Evolutionary conservation across 805 yeast species (phyloP), one percentile per base, ranked within the genome.

Genomic region (Ogataea pilisensis): DNA sequence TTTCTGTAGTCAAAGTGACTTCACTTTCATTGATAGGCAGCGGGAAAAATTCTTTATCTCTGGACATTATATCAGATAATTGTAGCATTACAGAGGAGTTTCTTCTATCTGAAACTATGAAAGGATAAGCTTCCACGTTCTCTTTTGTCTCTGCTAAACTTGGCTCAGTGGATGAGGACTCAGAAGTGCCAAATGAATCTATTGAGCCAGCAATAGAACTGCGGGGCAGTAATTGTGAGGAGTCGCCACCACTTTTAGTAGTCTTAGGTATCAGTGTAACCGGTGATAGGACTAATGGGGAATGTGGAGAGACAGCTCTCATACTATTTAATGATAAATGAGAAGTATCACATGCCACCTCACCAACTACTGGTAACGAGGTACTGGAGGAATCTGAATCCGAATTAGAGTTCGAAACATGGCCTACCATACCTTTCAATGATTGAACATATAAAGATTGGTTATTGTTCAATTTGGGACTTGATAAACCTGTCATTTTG

Each of bases 181-280:
- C 41, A 4, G 65, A 63, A 19, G 67, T 52, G 31, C 64, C 52
- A 44, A 62, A 57, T 2, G 58, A 53, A 11, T 61, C 58, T 8
- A 48, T 32, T 2, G 61, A 54, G 1, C 36, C 46, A 6, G 58
- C 42, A 0, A 53, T 33, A 3, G 58, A 49, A 8, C 44, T 40
- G 18, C 49, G 43, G 24, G 41, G 52, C 3, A 36, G 13, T 9
- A 30, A 34, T 25, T 22, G 43, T 17, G 30, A 16, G 4, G 34
- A 31, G 17, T 27, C 24, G n/a, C n/a, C n/a, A n/a, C n/a, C n/a
- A n/a, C n/a, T n/a, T n/a, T n/a, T 22, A 21, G 8, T 29, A 9
- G 19, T 29, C 19, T 16, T 16, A 27, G 31, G 31, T 14, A 8
- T 27, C 14, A 13, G 14, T 9, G 29, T 27, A 13, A 27, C 14